Base-by-base conservation (phyloP, 306 rosid genomes). In the Casuarina cunninghamiana region DNA sequence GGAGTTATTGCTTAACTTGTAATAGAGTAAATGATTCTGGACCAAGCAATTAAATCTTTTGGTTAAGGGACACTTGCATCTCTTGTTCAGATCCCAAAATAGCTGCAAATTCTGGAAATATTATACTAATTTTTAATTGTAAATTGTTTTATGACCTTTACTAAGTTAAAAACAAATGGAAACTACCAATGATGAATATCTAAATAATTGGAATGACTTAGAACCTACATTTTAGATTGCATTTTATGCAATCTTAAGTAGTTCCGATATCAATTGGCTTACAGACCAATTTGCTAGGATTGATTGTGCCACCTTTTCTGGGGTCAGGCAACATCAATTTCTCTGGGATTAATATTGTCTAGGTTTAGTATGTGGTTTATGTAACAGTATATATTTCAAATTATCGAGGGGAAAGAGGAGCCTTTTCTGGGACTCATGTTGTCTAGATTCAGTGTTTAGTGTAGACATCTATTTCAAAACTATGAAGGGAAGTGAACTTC, bases 11-110 rank as follows among this genome's bases (percentile, higher is more conserved):
- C 62, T 26, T 77, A 51, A 61, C 62, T 61, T 68, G 37, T 74
- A 21, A 58, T 45, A 54, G 68, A 53, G 38, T 42, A 76, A 60
- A 63, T 69, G 16, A 21, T 16, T 41, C 35, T 42, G 78, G 68
- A 63, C 42, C 72, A 42, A 80, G 82, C 78, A 72, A 78, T 63
- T 58, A 81, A 71, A 82, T 75, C 71, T 74, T 80, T 72, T 82
- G 77, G 70, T 74, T 68, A 32, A 44, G 66, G 69, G 49, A 50
- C n/a, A 49, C 48, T 26, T 19, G 5, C 15, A 62, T 32, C 69
- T 11, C 2, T 43, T 72, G 53, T n/a, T 49, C 53, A 19, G 9
- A 45, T 79, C 65, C 71, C 75, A 45, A 13, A 74, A 9, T 21
- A 13, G 43, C 26, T 48, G 75, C 21, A 74, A 55, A 42, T 21